A percentile compares a stretch with the other conserved stretches of the same genome.
phyloP scores from a whole-genome alignment of 495 filamentous ascomycete genomes.

The Hypoxylon perforatum region DNA sequence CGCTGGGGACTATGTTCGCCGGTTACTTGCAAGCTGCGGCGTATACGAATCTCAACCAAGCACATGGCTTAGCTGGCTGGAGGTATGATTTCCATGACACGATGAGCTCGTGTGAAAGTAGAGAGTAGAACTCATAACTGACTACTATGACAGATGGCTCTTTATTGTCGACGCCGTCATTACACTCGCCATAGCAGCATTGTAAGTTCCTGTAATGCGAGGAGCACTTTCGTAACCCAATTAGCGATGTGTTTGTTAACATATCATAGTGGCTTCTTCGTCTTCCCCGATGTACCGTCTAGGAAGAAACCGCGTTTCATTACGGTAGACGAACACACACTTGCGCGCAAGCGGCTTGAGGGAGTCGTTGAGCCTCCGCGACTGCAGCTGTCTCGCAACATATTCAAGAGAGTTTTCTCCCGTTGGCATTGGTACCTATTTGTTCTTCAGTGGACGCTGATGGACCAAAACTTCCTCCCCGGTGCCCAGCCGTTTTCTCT shows the following conservation, averaged over 20 bases:
- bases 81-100: conserved; percentile 32
- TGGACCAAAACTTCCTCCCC: conserved; percentile 50
- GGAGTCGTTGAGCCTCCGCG: conserved; percentile 30
- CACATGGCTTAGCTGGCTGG: conserved; percentile 60
- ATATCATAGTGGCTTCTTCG: conserved; percentile 48
- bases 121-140: not conserved
- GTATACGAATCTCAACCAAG: conserved; percentile 57
- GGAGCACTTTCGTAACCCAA: not conserved
- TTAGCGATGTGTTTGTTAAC: not conserved
- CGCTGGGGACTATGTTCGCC: conserved; percentile 44
- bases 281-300: conserved; percentile 57
- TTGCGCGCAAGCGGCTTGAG: conserved; percentile 28
- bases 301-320: conserved; percentile 47
- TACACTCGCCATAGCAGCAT: conserved; percentile 55
- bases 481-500: conserved; percentile 44
- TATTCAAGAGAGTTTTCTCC: conserved; percentile 39
- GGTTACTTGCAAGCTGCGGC: conserved; percentile 61
- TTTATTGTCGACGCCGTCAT: conserved; percentile 56
- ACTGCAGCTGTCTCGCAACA: conserved; percentile 32
- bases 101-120: not conserved
- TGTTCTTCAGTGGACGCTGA: conserved; percentile 45
- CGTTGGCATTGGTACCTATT: conserved; percentile 44
- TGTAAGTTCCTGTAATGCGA: conserved; percentile 21
- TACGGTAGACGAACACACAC: conserved; percentile 34
- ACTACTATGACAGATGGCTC: conserved; percentile 51